Conservation (phyloP, 441 rosid species). For the Erysimum cheiri region DNA sequence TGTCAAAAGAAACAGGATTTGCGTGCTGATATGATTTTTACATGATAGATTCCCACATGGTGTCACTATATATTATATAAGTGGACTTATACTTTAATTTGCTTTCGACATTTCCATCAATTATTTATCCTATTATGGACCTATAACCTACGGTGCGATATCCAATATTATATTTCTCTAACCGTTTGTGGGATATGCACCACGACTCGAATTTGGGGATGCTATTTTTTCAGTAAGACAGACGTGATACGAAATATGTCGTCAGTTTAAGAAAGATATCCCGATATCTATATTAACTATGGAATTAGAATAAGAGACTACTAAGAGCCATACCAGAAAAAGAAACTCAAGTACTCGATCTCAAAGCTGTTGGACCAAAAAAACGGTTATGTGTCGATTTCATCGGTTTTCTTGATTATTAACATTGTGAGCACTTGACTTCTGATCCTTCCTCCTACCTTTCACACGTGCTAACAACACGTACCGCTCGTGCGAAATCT, state of each 20-base stretch:
- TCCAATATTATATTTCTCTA: slow-evolving; percentile 19
- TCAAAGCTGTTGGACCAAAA: slow-evolving; percentile 50
- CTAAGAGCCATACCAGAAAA: slow-evolving; percentile 20
- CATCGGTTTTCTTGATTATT: slow-evolving; percentile 36
- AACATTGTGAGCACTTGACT: slow-evolving; percentile 14
- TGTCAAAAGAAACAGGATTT: not conserved
- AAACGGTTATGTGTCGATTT: slow-evolving; percentile 64
- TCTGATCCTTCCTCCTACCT: slow-evolving; percentile 18
- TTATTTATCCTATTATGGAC: slow-evolving; percentile 22
- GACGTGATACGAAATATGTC: slow-evolving; percentile 24
- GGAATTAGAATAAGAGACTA: not conserved
- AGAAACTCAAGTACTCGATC: slow-evolving; percentile 45
- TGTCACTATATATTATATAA: slow-evolving; percentile 17
- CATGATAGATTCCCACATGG: slow-evolving; percentile 33
- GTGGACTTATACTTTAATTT: slow-evolving; percentile 28
- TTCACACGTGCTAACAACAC: slow-evolving; percentile 26
- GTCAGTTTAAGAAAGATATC: slow-evolving; percentile 22
- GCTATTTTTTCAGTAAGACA: slow-evolving; percentile 5
- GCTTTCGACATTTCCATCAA: slow-evolving; percentile 40
- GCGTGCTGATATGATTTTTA: slow-evolving; percentile 25
- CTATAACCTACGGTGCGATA: slow-evolving; percentile 16
- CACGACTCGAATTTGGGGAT: slow-evolving; percentile 18
- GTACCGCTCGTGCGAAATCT: slow-evolving; percentile 2
- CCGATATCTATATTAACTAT: slow-evolving; percentile 2
- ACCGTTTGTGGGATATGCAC: slow-evolving; percentile 37